Evolutionary conservation across 2,329 filamentous ascomycete genomes (phyloP), one percentile per base, ranked within the genome.

Genomic region (Fusarium duplospermum): DNA sequence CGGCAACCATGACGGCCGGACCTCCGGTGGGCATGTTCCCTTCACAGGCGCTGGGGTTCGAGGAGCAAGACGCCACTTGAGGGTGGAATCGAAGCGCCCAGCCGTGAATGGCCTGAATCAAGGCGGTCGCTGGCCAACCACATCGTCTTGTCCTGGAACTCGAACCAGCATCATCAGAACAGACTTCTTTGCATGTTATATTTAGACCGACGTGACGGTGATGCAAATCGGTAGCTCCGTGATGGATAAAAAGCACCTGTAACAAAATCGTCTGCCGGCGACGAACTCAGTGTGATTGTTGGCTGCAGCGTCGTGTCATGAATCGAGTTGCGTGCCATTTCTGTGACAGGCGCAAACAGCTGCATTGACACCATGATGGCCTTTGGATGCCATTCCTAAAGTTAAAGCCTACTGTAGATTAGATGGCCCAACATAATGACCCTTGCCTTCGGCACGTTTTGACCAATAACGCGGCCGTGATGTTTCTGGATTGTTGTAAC

Each of bases 191-290:
- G 18, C 33, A 69, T 59, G 61, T 62, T 62, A 63, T 47, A 59
- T 40, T 64, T 69, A 64, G 67, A 67, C 61, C 24, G 24, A 50
- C 54, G 29, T 40, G 29, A 50, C 47, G 33, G 24, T 56, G 63
- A 74, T 69, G 29, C 58, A 66, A 69, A 60, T 47, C 64, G 61
- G 68, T 58, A 69, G 52, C 57, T 56, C 20, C 40, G 42, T 57
- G 42, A 52, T 50, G 20, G 42, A 36, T 54, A 64, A 18, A 29
- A 70, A 29, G 31, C 22, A 36, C 24, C 52, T 66, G 36, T 52
- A 52, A 35, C 38, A 24, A 72, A 63, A 18, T 62, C 20, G 29
- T 54, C 36, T 54, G 50, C 50, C 45, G 24, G 45, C 29, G 29
- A 54, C 27, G 20, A 50, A 54, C 22, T 40, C 40, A 58, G 47